Evolutionary conservation across 805 yeast genomes (phyloP), one percentile per base, ranked within the genome.

Genomic region (Ogataea ganodermae): DNA sequence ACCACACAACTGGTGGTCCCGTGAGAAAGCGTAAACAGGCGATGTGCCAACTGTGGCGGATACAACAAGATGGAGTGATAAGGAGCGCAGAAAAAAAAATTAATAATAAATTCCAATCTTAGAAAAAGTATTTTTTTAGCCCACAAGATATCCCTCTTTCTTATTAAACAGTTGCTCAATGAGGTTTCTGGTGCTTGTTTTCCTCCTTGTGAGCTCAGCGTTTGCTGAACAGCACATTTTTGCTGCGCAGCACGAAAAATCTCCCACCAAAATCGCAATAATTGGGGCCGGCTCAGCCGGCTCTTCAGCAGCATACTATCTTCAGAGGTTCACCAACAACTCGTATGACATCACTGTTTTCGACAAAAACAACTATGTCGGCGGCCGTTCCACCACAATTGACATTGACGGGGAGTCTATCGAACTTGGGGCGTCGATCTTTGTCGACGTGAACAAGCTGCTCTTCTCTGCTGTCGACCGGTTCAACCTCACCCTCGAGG

Each of bases 241-340:
- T 5, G n/a, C 20, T 5, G 12, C 32, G 2, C 8, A 6, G 22
- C 24, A 24, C 13, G 26, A 31, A n/a, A 14, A 6, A 16, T 21
- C 18, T 9, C 37, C 4, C 14, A n/a, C 35, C n/a, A 57, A 45
- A 20, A 53, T 74, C n/a, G 79, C 78, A 1, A 68, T 75, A 17
- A 64, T 74, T 22, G 81, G 82, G 3, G 78, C 80, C 0, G 82
- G 81, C 3, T 73, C 81, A 3, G 79, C 76, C 7, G 81, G 82
- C 1, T 60, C 79, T 1, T 59, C 76, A 2, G 64, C 74, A n/a
- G 74, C 81, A 3, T 70, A 74, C 51, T 66, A 76, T 48, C 61
- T 76, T 13, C 71, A 73, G 30, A 67, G 65, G 37, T 74, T 57
- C 53, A 62, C 74, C 1, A 55, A 64, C 27, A 50, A 57, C 39